phyloP scores from a whole-genome alignment of 805 yeast genomes.

The Wickerhamiella spandovensis region DNA sequence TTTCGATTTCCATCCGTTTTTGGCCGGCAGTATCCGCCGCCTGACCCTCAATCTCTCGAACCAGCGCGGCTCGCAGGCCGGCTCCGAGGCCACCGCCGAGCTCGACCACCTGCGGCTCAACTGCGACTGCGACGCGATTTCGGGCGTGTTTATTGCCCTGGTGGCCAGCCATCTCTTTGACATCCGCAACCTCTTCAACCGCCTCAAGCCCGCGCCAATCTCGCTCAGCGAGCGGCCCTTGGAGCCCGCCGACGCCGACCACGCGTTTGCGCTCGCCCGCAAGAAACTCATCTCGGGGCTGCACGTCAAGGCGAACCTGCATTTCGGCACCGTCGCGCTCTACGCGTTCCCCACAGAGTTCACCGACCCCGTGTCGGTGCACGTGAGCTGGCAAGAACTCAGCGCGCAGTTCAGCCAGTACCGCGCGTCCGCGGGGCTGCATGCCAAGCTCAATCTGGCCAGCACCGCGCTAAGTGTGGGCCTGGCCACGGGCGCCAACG shows the following conservation, averaged over 20 bases:
- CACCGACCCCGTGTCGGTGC: slow-evolving; percentile 62
- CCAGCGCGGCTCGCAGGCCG: slow-evolving; percentile 3
- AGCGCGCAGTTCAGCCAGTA: slow-evolving; percentile 19
- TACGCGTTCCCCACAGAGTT: slow-evolving; percentile 77
- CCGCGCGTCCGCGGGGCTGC: slow-evolving; percentile 21
- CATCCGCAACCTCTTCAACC: slow-evolving; percentile 25
- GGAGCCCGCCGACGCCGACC: background rate
- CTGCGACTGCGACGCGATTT: slow-evolving; percentile 33
- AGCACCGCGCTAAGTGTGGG: slow-evolving; percentile 55
- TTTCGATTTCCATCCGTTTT: slow-evolving; percentile 77
- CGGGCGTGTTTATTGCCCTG: slow-evolving; percentile 63
- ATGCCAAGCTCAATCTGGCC: slow-evolving; percentile 46
- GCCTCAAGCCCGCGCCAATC: background rate
- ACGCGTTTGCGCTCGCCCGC: background rate
- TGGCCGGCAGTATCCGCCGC: slow-evolving; percentile 40
- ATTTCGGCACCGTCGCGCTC: slow-evolving; percentile 38
- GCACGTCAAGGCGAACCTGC: slow-evolving; percentile 48
- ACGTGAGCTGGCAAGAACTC: slow-evolving; percentile 23
- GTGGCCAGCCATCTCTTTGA: slow-evolving; percentile 76
- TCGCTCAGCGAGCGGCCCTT: background rate
- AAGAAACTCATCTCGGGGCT: slow-evolving; percentile 27
- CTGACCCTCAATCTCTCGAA: slow-evolving; percentile 50
- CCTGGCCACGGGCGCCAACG: slow-evolving; percentile 42
- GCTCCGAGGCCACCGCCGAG: slow-evolving; percentile 30
- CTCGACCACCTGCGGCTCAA: slow-evolving; percentile 40